These are phyloP conservation scores for Astraeus odoratus DNA, from an alignment of 768 basidiomycete species.

Conservation along the genomic window DNA sequence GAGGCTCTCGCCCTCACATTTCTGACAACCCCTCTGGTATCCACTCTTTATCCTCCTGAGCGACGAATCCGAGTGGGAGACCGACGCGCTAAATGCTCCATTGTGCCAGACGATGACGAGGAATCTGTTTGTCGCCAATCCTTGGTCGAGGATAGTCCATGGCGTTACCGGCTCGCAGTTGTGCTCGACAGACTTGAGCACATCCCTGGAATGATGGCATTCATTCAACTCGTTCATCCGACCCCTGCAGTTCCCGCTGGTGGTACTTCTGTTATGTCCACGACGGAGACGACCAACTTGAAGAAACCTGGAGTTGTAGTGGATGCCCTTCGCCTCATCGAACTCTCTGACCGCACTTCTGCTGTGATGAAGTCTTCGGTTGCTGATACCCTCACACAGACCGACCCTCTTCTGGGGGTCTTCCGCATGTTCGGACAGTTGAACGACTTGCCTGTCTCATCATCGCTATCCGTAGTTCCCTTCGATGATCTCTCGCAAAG, in stretches of 20 bases:
- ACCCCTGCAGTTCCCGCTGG: constrained; percentile 10
- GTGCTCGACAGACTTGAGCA: constrained; percentile 89
- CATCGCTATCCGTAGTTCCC: constrained; percentile 49
- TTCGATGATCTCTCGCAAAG: no score
- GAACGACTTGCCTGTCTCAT: constrained; percentile 54
- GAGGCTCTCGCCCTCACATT: constrained; percentile 79
- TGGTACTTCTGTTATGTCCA: constrained; percentile 9
- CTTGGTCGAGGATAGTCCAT: constrained; percentile 17
- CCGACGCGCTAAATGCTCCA: constrained; percentile 22
- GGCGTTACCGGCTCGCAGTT: constrained; percentile 66
- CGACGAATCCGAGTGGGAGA: constrained; percentile 43
- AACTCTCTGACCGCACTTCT: constrained; percentile 54
- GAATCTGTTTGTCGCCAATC: constrained; percentile 3
- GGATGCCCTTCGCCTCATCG: constrained; percentile 81
- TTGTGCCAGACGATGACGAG: constrained; percentile 29
- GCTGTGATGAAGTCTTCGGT: constrained; percentile 54
- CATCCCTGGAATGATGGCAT: constrained; percentile 81
- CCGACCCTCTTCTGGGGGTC: constrained; percentile 60
- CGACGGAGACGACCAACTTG: background rate
- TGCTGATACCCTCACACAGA: constrained; percentile 51
- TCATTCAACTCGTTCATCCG: constrained; percentile 73
- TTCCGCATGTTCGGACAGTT: constrained; percentile 67
- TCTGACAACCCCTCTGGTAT: constrained; percentile 76
- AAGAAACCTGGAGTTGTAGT: constrained; percentile 34
- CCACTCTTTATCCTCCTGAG: constrained; percentile 58